Base-by-base conservation (phyloP, 1,139 yeast genomes). In the Sugiyamaella japonica region DNA sequence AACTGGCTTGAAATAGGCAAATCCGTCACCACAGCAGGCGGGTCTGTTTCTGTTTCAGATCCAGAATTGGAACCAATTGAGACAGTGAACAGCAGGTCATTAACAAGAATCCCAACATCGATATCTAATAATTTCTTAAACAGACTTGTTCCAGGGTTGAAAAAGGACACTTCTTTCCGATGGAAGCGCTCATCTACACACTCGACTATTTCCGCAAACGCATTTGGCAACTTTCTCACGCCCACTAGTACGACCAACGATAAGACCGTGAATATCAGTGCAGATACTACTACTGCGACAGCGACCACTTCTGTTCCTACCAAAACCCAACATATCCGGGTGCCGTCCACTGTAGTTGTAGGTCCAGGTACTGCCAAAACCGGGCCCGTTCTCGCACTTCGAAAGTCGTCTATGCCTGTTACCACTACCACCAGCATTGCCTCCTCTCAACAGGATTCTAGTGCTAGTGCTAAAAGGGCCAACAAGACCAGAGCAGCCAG, bases 311-410 rank as follows among this genome's bases (percentile, higher is more conserved):
- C 43, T 12, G 28, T 29, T 8, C 25, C 28, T 36, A 13, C 20
- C 16, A 28, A 39, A 10, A 34, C 41, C 13, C 8, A 23, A 7
- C 48, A 32, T 17, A 8, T 17, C 15, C 29, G 40, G 16, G 31
- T 48, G 2, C 51, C 51, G n/a, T 28, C 51, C 3, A 48, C 51
- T 28, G 51, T 48, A n/a, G 44, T 48, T 3, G 29, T 48, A 7
- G 51, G 31, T 13, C 34, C 53, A 7, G 57, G 57, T 13, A 48
- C 57, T 16, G 55, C 57, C 2, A 55, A 55, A 36, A 55, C 57
- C 5, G 57, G 57, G 8, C 57, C 57, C 16, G 48, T 55, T 25
- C 48, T 55, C 16, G 51, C 46, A 5, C 20, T 41, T 12, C 23
- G 51, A 10, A 48, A 38, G 15, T 12, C 45, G 7, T 48, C 51